Percentiles rank a stretch among this genome's conserved stretches.
These are phyloP conservation scores for Aspergillus sergii DNA, from an alignment of 2,329 filamentous ascomycete species.

Conservation along the genomic window DNA sequence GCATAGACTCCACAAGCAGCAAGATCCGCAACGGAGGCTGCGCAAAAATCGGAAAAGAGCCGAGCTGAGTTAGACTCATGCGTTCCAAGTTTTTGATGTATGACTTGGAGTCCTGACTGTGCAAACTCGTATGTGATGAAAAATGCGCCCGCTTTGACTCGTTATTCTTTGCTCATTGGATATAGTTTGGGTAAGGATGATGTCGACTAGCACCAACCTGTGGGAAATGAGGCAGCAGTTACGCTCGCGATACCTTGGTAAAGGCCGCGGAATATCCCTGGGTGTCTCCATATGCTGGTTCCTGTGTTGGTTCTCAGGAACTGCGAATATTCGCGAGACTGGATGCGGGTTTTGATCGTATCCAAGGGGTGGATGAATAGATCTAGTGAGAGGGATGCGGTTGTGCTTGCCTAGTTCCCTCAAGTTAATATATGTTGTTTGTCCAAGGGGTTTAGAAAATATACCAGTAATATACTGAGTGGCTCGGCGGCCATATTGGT, in stretches of 20 bases:
- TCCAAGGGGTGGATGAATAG: not conserved
- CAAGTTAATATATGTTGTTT: not conserved
- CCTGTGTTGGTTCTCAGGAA: not conserved
- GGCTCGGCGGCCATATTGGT: not conserved
- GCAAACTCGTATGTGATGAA: not conserved
- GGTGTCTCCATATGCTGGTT: not conserved
- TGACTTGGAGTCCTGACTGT: not conserved
- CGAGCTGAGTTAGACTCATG: not conserved
- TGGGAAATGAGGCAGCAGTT: not conserved
- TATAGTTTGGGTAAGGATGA: too few relatives aligned
- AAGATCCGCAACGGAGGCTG: not conserved
- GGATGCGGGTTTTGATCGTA: constrained; percentile 1
- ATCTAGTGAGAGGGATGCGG: not conserved
- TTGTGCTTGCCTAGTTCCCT: not conserved
- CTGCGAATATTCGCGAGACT: constrained; percentile 2
- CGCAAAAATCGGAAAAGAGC: not conserved
- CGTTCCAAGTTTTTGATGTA: not conserved
- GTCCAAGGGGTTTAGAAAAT: not conserved
- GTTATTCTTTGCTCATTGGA: not conserved
- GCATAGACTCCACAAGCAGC: not conserved
- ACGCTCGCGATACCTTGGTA: not conserved
- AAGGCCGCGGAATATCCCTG: constrained; percentile 1
- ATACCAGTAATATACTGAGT: not conserved
- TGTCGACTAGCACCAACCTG: not conserved
- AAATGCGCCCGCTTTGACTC: not conserved